Percentiles rank a stretch among this genome's conserved stretches.
phyloP scores from a whole-genome alignment of 169 alveolate genomes.

The Theileria luwenshuni region DNA sequence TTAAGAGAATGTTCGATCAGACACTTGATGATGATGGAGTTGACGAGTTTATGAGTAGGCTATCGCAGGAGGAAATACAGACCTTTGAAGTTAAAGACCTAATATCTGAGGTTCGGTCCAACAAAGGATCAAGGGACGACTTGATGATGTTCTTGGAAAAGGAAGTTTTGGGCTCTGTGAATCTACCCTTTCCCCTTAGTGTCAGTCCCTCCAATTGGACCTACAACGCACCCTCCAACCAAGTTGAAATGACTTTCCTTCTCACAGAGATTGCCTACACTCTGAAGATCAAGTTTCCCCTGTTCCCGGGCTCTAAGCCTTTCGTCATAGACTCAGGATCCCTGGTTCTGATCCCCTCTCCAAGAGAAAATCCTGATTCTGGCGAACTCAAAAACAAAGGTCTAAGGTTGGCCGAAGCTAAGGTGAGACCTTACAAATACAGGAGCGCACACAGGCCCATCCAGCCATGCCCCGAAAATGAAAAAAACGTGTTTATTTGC shows the following conservation, averaged over 20 bases:
- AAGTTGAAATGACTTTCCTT: neutral
- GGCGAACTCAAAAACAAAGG: neutral
- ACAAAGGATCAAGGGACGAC: neutral
- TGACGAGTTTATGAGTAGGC: conserved; percentile 2
- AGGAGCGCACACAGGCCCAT: neutral
- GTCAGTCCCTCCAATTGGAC: conserved; percentile 36
- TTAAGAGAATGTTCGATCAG: neutral
- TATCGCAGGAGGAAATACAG: neutral
- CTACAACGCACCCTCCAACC: conserved; percentile 29
- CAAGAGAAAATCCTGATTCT: neutral
- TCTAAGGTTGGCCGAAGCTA: neutral
- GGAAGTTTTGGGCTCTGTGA: neutral
- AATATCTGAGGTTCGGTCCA: neutral
- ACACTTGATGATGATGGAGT: neutral
- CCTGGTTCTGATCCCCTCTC: neutral
- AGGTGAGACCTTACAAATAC: neutral
- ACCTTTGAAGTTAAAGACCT: conserved; percentile 8
- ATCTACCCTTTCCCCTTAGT: neutral
- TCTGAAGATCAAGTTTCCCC: conserved; percentile 8
- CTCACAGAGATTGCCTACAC: neutral
- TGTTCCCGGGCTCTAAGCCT: conserved; percentile 40
- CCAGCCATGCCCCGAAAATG: neutral
- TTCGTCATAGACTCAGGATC: conserved; percentile 11
- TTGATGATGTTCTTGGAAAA: neutral
- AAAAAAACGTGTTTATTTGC: neutral